Evolutionary conservation across 2,329 filamentous ascomycete genomes (phyloP), one percentile per base, ranked within the genome.

Genomic region (Nakataea oryzae): DNA sequence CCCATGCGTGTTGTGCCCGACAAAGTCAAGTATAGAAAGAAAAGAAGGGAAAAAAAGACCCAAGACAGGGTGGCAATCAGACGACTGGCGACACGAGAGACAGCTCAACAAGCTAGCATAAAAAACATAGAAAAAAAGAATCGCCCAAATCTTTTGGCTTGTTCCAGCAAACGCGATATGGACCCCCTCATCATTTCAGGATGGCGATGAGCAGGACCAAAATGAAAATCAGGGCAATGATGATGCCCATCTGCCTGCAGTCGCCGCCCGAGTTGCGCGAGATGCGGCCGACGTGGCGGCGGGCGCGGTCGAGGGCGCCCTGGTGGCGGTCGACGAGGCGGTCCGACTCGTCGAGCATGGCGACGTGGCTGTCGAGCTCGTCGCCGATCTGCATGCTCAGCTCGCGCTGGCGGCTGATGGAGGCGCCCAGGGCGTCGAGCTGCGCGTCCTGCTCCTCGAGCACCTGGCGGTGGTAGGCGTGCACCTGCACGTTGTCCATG

Each of bases 331-430:
- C 92, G 9, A 93, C 89, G 26, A 88, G 83, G 57, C 83, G 83
- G 71, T 97, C 95, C 57, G 96, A 86, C 69, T 96, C 93, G 72
- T 97, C 93, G 32, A 99, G 80, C 79, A 99, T 80, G 68, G 88
- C 82, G 50, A 96, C 89, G 70, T 99, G 95, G 67, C 86, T 88
- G 69, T 97, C 95, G 47, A 99, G 81, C 79, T 99, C 95, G 73
- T 97, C 90, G 32, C 95, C 93, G 70, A 99, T 97, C 77, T 95
- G 91, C 78, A 97, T 96, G 71, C 89, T 93, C 65, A 99, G 80
- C 77, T 97, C 91, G 59, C 96, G 82, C 78, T 97, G 95, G 54
- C 95, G 85, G 4, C 90, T 84, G 67, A 99, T 97, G 63, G 86
- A 91, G 69, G 86, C 85, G n/a, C 93, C 91, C 4, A 99, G 79